These are phyloP conservation scores for Trametes hirsuta DNA, from an alignment of 1,284 basidiomycete species.

Conservation along the genomic window DNA sequence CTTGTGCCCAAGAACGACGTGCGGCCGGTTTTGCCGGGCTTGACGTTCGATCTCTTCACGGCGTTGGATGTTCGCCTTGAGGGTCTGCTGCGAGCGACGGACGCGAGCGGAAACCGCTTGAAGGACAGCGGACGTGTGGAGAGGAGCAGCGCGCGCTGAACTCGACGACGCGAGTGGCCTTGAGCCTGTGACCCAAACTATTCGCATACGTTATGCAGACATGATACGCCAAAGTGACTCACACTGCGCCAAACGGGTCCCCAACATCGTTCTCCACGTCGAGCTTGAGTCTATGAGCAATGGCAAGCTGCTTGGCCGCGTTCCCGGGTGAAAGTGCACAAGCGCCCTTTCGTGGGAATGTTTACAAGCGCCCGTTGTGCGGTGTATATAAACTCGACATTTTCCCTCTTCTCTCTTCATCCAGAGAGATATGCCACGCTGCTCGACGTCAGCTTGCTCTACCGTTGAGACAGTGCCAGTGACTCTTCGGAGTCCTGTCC, in stretches of 20 bases:
- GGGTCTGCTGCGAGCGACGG: constrained; percentile 43
- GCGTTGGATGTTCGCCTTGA: constrained; percentile 55
- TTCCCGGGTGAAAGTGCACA: not conserved
- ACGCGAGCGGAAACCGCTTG: constrained; percentile 40
- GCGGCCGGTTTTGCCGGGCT: constrained; percentile 54
- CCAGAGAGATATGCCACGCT: constrained; percentile 46
- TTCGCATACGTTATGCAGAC: not conserved
- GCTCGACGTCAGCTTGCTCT: constrained; percentile 39
- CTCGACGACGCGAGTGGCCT: constrained; percentile 49
- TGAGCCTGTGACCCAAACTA: constrained; percentile 38
- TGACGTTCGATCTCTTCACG: constrained; percentile 48
- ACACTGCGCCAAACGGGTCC: constrained; percentile 35
- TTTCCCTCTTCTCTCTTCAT: constrained; percentile 16
- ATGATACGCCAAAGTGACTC: constrained; percentile 10
- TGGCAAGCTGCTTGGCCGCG: constrained; percentile 4
- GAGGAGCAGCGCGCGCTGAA: constrained; percentile 37
- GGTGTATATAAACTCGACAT: constrained; percentile 26
- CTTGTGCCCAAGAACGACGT: constrained; percentile 74
- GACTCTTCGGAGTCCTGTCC: constrained; percentile 41
- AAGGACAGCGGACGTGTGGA: constrained; percentile 60
- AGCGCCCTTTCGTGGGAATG: constrained; percentile 3
- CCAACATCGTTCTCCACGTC: constrained; percentile 33
- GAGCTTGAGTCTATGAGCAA: constrained; percentile 17
- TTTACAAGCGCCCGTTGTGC: not conserved
- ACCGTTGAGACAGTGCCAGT: constrained; percentile 48